A percentile compares a stretch with the other conserved stretches of the same genome.
These are phyloP conservation scores for Torulaspora gathmanii DNA, from an alignment of 805 yeast species.

Conservation along the genomic window DNA sequence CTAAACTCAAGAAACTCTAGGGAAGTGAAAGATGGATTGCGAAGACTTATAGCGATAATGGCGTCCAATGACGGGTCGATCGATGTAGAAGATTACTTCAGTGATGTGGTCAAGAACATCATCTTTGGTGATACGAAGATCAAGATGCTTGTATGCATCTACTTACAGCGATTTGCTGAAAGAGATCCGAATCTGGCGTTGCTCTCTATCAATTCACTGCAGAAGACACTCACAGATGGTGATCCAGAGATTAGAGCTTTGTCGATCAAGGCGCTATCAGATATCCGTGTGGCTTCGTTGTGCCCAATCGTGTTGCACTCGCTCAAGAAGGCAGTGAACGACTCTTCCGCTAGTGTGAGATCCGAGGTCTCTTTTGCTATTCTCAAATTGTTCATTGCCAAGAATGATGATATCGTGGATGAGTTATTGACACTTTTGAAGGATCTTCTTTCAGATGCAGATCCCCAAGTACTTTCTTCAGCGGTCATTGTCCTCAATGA, in stretches of 20 bases:
- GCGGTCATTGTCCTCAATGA: constrained; percentile 55
- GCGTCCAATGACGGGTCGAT: constrained; percentile 39
- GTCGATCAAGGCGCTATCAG: constrained; percentile 73
- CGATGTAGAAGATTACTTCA: constrained; percentile 52
- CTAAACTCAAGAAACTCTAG: constrained; percentile 66
- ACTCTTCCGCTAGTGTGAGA: constrained; percentile 73
- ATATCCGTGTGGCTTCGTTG: constrained; percentile 77
- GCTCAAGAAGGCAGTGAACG: constrained; percentile 61
- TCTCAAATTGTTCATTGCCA: constrained; percentile 47
- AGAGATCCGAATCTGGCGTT: constrained; percentile 85
- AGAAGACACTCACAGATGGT: constrained; percentile 69
- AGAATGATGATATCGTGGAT: constrained; percentile 40
- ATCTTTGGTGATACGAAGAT: constrained; percentile 61
- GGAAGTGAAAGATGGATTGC: constrained; percentile 57
- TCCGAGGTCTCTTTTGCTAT: constrained; percentile 74
- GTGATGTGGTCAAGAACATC: constrained; percentile 85
- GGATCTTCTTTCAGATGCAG: constrained; percentile 58
- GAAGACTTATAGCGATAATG: constrained; percentile 46
- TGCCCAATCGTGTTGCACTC: constrained; percentile 73
- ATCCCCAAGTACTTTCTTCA: constrained; percentile 62
- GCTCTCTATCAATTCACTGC: constrained; percentile 85
- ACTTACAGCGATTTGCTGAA: constrained; percentile 72
- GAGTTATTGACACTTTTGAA: constrained; percentile 50
- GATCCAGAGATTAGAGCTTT: constrained; percentile 64
- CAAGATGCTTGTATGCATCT: constrained; percentile 70